These are phyloP conservation scores for Heimioporus sp. DNA, from an alignment of 768 basidiomycete species.

Conservation along the genomic window DNA sequence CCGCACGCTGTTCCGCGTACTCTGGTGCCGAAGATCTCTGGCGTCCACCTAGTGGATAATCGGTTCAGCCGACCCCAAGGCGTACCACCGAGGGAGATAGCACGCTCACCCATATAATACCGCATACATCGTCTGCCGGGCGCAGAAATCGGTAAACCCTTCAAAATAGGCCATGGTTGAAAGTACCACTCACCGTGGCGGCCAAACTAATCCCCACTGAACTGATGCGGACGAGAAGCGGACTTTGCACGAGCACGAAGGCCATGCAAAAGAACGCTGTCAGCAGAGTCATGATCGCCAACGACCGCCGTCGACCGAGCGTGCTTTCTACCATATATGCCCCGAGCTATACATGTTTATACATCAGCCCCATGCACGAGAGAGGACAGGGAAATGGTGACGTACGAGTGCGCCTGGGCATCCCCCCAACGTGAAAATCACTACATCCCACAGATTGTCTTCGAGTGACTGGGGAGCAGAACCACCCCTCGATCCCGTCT, in stretches of 20 bases:
- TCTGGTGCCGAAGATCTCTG: conserved; percentile 82
- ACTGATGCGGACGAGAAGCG: conserved; percentile 59
- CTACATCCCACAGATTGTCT: conserved; percentile 80
- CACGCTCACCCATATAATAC: conserved; percentile 63
- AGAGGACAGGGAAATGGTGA: conserved; percentile 10
- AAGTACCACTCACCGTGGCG: conserved; percentile 44
- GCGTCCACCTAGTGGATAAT: conserved; percentile 58
- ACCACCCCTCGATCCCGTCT: conserved; percentile 39
- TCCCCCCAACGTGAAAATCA: conserved; percentile 80
- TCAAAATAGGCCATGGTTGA: neutral
- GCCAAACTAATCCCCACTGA: conserved; percentile 78
- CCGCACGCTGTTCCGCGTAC: conserved; percentile 89
- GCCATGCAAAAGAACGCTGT: conserved; percentile 73
- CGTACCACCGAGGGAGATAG: neutral
- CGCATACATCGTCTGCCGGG: conserved; percentile 73
- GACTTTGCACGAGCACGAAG: conserved; percentile 60
- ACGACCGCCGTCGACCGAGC: conserved; percentile 67
- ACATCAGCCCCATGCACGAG: neutral
- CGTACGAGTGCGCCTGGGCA: conserved; percentile 81
- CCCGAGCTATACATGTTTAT: conserved; percentile 56
- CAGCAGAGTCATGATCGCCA: conserved; percentile 71
- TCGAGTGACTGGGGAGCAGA: conserved; percentile 45
- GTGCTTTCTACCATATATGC: conserved; percentile 74
- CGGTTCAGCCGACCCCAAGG: too few relatives aligned
- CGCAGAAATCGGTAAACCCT: neutral